Conservation (phyloP, 495 filamentous ascomycete genomes). For the Penicillium simplicissimum region DNA sequence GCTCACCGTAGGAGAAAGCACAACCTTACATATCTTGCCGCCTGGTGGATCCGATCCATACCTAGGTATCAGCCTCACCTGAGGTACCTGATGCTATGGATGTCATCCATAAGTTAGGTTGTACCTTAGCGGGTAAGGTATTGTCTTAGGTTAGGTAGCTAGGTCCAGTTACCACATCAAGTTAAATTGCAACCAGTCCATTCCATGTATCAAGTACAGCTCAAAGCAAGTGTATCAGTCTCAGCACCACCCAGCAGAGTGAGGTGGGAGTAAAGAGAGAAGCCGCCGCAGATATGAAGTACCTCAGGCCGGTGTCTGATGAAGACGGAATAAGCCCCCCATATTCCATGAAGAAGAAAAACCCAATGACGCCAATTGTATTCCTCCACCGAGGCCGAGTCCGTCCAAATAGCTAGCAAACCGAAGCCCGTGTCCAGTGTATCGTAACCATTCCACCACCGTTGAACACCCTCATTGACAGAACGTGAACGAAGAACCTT, state of each 20-base stretch:
- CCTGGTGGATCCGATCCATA: no score
- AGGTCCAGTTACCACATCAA: no score
- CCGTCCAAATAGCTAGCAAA: background rate
- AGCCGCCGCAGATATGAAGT: background rate
- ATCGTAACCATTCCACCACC: background rate
- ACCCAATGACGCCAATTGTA: background rate
- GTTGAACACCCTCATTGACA: background rate
- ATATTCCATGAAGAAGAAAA: conserved; percentile 3
- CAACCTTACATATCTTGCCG: no score
- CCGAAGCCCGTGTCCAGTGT: background rate
- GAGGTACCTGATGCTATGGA: no score
- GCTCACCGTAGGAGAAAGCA: no score
- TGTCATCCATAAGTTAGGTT: no score
- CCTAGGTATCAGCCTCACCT: no score
- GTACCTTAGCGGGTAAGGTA: no score
- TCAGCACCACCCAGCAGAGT: conserved; percentile 22
- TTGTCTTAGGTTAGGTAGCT: no score
- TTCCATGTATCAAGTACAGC: conserved; percentile 28
- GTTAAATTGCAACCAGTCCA: conserved; percentile 16
- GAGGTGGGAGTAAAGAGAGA: background rate
- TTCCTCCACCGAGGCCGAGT: background rate
- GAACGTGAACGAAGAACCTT: background rate
- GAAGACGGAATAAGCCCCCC: no score
- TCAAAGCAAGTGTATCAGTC: conserved; percentile 29
- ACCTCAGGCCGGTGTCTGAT: background rate